Base-by-base conservation (phyloP, 768 basidiomycete genomes). In the Tubosaeta sp. region DNA sequence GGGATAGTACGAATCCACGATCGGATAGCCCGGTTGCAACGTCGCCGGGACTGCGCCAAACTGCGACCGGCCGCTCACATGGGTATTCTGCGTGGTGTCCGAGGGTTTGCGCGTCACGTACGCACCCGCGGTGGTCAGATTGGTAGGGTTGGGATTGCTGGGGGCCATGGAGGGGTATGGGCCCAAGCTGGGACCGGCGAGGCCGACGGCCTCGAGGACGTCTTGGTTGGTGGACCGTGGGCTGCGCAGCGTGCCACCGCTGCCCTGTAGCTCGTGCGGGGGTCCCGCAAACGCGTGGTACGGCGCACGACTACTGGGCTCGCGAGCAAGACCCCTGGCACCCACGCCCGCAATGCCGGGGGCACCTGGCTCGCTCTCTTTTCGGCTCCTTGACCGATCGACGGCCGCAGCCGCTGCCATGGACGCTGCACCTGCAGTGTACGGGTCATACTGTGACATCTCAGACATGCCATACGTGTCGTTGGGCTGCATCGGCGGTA, bases 381-480 rank as follows among this genome's bases (percentile, higher is more conserved):
- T 69, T 33, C 70, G 57, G 9, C 57, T 57, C 51, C 67, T 54
- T 8, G 53, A 43, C 32, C 65, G 56, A 22, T 57, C 65, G 2
- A 61, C 49, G 3, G 61, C 68, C 3, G 59, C 52, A 0, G 59
- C 56, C 1, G 59, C 57, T 4, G 59, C 68, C 2, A 65, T 49
- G 6, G 56, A 49, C 4, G 56, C 59, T 6, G 61, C 64, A 11
- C 54, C 60, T 5, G 63, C 60, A 1, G 65, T 52, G 8, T 74
- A 74, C 3, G 72, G 64, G 26, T 76, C 74, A 62, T 64, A 70
- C n/a, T 62, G 67, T 5, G 68, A 55, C 62, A 73, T 68, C 59
- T 82, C 81, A 17, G 70, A 72, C 80, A 84, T 79, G 25, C 72
- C 71, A 60, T 81, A 84, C 16, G 69, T 60, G 38, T 80, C 82